phyloP scores from a whole-genome alignment of 352 stramenopile genomes.

The Globisporangium alternatum region DNA sequence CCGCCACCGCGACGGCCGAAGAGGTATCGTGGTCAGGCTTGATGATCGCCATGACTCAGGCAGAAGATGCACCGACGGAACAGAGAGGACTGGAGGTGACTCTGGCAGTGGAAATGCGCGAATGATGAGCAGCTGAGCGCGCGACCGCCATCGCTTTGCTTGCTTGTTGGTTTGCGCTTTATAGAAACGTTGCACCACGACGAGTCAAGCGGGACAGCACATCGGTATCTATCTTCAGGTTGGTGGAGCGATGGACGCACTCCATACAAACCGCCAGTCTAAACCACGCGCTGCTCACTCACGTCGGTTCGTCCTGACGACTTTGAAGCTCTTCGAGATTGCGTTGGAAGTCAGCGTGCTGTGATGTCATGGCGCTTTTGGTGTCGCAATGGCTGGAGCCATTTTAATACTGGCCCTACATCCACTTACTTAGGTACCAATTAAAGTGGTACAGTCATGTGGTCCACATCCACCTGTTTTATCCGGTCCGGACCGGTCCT shows the following conservation, averaged over 20 bases:
- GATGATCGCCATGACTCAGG: conserved; percentile 58
- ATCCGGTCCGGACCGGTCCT: conserved; percentile 14
- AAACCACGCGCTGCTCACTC: conserved; percentile 5
- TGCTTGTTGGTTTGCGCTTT: background rate
- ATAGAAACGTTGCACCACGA: background rate
- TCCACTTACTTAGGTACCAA: background rate
- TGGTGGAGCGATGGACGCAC: background rate
- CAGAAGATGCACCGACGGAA: background rate
- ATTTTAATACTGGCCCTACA: background rate
- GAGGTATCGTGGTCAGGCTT: conserved; percentile 47
- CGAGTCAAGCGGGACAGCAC: background rate
- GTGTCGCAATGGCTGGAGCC: background rate
- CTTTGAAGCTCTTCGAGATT: conserved; percentile 1
- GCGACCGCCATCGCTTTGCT: background rate
- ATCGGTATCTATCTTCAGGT: conserved; percentile 2
- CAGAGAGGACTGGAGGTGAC: background rate
- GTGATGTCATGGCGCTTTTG: conserved; percentile 16
- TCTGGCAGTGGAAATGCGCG: conserved; percentile 13
- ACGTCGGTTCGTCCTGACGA: background rate
- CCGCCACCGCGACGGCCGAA: conserved; percentile 23
- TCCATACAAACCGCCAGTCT: conserved; percentile 9
- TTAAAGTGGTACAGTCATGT: background rate
- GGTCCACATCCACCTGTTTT: background rate
- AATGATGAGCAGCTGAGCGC: conserved; percentile 4
- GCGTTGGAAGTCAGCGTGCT: background rate